Percentiles rank a stretch among this genome's conserved stretches.
phyloP scores from a whole-genome alignment of 2,329 filamentous ascomycete genomes.

The Rachicladosporium sp. region DNA sequence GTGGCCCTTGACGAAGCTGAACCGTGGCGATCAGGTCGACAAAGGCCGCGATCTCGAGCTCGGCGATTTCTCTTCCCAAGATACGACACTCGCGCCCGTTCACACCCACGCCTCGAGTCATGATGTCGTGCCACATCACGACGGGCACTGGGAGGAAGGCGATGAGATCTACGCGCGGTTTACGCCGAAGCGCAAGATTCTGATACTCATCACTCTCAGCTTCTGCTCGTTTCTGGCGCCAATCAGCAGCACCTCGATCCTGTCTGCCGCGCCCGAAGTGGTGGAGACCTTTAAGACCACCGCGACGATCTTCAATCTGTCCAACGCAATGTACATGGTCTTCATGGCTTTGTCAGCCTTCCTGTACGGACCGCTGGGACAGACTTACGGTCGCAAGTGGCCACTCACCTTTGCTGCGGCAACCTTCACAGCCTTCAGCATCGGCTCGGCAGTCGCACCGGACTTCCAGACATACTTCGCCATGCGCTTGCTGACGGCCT shows the following conservation, averaged over 20 bases:
- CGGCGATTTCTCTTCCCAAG: not conserved
- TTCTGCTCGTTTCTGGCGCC: slow-evolving; percentile 68
- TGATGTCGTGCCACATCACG: slow-evolving; percentile 12
- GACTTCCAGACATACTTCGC: slow-evolving; percentile 61
- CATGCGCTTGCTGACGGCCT: slow-evolving; percentile 61
- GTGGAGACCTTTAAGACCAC: slow-evolving; percentile 47
- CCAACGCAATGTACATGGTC: slow-evolving; percentile 62
- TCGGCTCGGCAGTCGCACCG: slow-evolving; percentile 60
- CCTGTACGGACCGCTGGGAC: slow-evolving; percentile 58
- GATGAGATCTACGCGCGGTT: slow-evolving; percentile 53
- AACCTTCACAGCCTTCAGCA: slow-evolving; percentile 56
- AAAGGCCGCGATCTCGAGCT: too few relatives aligned
- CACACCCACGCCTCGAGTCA: slow-evolving; percentile 21
- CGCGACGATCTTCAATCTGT: slow-evolving; percentile 57
- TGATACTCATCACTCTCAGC: slow-evolving; percentile 57
- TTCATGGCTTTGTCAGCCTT: slow-evolving; percentile 61
- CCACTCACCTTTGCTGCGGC: slow-evolving; percentile 45
- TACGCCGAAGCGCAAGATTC: slow-evolving; percentile 46
- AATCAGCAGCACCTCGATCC: slow-evolving; percentile 59
- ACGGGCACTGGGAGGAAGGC: slow-evolving; percentile 29
- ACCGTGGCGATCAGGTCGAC: too few relatives aligned
- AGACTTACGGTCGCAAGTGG: slow-evolving; percentile 35
- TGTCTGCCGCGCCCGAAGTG: slow-evolving; percentile 64
- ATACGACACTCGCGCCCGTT: slow-evolving; percentile 14
- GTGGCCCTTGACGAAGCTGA: too few relatives aligned